Evolutionary conservation across 768 basidiomycete genomes (phyloP).

Genomic region (Agaricus blazei): DNA sequence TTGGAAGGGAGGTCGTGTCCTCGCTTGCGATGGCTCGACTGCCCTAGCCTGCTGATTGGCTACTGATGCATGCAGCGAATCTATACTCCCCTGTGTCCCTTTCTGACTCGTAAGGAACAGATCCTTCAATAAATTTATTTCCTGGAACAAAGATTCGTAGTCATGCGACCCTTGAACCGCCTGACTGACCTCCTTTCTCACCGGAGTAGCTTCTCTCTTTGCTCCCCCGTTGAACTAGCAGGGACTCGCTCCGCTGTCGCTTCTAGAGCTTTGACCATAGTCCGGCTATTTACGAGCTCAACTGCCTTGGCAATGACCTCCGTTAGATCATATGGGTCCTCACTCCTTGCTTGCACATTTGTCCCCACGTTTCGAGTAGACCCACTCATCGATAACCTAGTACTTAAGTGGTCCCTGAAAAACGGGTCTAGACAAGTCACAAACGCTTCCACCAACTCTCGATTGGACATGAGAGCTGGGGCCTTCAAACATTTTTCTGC

Average conservation of each 20-base stretch:
- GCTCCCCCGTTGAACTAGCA: not conserved
- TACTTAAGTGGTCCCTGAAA: not conserved
- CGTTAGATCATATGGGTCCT: not conserved
- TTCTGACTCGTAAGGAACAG: too few relatives aligned
- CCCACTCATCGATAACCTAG: not conserved
- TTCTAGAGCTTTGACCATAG: too few relatives aligned
- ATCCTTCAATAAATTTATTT: too few relatives aligned
- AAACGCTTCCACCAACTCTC: constrained; percentile 2
- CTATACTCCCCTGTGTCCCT: too few relatives aligned
- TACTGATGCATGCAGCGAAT: too few relatives aligned
- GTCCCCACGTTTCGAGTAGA: not conserved
- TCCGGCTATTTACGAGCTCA: not conserved
- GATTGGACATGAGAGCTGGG: not conserved
- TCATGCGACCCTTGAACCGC: too few relatives aligned
- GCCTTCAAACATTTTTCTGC: not conserved
- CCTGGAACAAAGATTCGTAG: too few relatives aligned
- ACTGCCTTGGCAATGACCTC: not conserved
- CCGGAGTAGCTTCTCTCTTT: not conserved
- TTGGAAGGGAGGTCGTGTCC: not conserved
- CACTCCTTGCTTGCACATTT: not conserved
- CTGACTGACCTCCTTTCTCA: too few relatives aligned
- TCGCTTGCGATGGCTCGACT: not conserved
- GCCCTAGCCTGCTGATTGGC: too few relatives aligned
- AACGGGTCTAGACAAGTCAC: not conserved
- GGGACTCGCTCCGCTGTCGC: not conserved